Evolutionary conservation across 2,329 filamentous ascomycete species (phyloP), one percentile per base, ranked within the genome.

Genomic region (Didymella arachidicola): DNA sequence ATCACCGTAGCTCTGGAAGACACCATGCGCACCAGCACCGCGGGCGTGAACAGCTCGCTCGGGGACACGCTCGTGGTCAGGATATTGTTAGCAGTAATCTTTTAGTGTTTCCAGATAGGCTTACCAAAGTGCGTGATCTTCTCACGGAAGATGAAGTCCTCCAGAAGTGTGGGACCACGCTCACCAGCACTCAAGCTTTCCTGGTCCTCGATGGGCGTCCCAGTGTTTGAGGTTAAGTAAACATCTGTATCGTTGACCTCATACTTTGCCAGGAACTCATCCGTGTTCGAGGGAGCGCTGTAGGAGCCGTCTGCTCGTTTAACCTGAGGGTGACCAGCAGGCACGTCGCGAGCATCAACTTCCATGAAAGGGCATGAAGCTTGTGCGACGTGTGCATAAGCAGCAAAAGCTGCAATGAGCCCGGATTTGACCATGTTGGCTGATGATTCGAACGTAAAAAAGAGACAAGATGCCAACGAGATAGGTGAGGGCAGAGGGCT

Each of bases 61-160:
- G 2, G 75, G 70, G 76, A 89, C 89, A 22, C 89, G 80, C 69
- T 91, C 89, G 66, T 91, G 88, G 22, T 65, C 63, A 55, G 34
- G 43, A 26, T 1, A 18, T 18, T 1, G 16, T 60, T 16, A 60
- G 52, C 10, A 4, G 8, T 10, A 38, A 19, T 25, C 32, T 18
- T 12, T 16, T 34, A 1, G 16, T 4, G 12, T 10, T 51, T 1
- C n/a, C 3, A 18, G 14, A 7, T 25, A 34, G 10, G 11, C 53
- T 25, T 59, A 67, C 62, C 66, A 53, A 63, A 66, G 29, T 61
- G 60, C 47, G 53, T 66, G 25, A 73, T 71, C 78, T 90, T 91
- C 68, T 92, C 88, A 30, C 89, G 83, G 71, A 90, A 88, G 62
- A 89, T 87, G 49, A 89, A 90, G 71, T 92, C 89, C 68, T 92